A percentile compares a stretch with the other conserved stretches of the same genome.
Evolutionary conservation across 108 stramenopile genomes (phyloP).

Genomic region (Conticribra guillardii): DNA sequence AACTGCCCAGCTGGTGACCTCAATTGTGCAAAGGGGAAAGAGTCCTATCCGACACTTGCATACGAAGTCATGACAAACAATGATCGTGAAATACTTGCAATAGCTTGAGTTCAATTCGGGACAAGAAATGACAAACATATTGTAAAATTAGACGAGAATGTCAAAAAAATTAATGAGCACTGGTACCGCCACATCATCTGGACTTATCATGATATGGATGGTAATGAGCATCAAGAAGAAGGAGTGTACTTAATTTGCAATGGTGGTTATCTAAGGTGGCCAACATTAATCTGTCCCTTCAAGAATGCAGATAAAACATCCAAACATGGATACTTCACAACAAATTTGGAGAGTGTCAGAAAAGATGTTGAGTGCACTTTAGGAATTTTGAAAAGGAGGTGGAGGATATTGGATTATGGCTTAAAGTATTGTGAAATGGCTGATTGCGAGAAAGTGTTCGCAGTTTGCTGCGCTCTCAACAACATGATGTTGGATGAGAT

Average conservation of each 20-base stretch:
- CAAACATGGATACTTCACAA: constrained; percentile 6
- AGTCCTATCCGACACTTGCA: constrained; percentile 9
- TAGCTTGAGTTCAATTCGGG: constrained; percentile 17
- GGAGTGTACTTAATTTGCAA: constrained; percentile 54
- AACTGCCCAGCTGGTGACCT: constrained; percentile 15
- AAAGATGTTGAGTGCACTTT: constrained; percentile 63
- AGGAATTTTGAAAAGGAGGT: constrained; percentile 52
- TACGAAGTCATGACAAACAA: constrained; percentile 24
- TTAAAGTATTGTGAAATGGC: not conserved
- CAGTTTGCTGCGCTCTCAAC: not conserved
- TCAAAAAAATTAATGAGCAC: not conserved
- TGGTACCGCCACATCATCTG: constrained; percentile 25
- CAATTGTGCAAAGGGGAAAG: constrained; percentile 2
- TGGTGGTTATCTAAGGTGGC: constrained; percentile 57
- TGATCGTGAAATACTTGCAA: constrained; percentile 1
- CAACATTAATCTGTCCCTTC: constrained; percentile 39
- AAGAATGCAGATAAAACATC: constrained; percentile 1
- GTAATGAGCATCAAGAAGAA: not conserved
- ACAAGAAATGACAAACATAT: constrained; percentile 34
- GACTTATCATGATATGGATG: not conserved
- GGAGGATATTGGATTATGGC: constrained; percentile 34
- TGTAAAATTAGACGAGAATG: constrained; percentile 12
- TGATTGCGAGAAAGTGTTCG: not conserved
- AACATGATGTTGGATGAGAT: not conserved
- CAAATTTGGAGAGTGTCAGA: constrained; percentile 48